Evolutionary conservation across 441 rosid species (phyloP), one percentile per base, ranked within the genome.

Genomic region (Adansonia rubrostipa): DNA sequence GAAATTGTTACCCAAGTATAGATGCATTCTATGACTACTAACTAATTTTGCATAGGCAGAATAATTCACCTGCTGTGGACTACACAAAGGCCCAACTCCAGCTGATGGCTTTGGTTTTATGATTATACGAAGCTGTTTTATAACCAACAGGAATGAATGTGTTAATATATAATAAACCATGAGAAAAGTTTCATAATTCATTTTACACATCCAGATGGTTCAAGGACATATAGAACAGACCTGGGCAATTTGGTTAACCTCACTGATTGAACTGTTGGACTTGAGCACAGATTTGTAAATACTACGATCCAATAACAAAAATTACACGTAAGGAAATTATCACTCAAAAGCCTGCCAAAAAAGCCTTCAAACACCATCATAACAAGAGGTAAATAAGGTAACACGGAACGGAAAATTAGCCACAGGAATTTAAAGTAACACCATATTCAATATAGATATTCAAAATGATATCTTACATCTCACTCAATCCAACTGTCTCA

Each of bases 191-290:
- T 60, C 73, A 36, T 36, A 36, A 36, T 36, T 36, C 42, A 48
- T 13, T 36, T 51, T 50, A 77, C 66, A 40, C 9, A 68, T 42
- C 60, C 58, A 76, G 70, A 78, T 77, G 78, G 47, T 77, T 78
- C 63, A 75, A 66, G 80, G 76, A 51, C 67, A 73, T 75, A 78
- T 58, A 78, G 54, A 68, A 88, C 93, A 84, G 78, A 96, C 99
- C 99, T 96, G 99, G 19, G 97, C 97, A 83, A 93, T 91, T 88
- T 96, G 97, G 84, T 96, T 94, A 83, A 93, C 90, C 85, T 93
- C 95, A 65, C 78, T 87, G 81, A 96, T 91, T 10, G 92, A 92
- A 82, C 97, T 87, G 83, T 88, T 96, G 44, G 97, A 93, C 89
- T 96, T 96, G 71, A 90, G 92, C 70, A 88, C 94, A 71, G 98